phyloP scores from a whole-genome alignment of 371 early-diverging fungal genomes.

The Mortierella sp. region DNA sequence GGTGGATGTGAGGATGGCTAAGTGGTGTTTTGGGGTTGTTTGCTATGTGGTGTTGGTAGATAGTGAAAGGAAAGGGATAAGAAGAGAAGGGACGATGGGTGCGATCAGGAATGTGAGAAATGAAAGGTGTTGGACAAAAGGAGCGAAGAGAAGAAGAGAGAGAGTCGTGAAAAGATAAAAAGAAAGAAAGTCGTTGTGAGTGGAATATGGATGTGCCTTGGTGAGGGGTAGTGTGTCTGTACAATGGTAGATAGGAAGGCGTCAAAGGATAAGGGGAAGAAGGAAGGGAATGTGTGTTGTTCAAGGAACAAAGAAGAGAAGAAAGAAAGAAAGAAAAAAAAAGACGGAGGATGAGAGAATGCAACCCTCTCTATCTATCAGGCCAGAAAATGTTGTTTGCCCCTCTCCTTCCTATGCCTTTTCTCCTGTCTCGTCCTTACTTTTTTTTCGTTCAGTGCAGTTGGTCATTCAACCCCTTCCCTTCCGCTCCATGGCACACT shows the following conservation, averaged over 20 bases:
- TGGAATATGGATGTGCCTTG: no score
- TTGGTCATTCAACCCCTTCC: not conserved
- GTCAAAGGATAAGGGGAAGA: not conserved
- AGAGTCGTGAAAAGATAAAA: not conserved
- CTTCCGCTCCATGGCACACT: no score
- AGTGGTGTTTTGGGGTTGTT: not conserved
- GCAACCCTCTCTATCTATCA: no score
- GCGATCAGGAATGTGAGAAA: not conserved
- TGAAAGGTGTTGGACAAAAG: not conserved
- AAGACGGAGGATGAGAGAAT: not conserved
- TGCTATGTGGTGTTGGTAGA: not conserved
- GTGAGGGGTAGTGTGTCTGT: no score
- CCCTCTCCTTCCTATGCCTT: not conserved
- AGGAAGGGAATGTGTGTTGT: not conserved
- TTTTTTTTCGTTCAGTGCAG: not conserved
- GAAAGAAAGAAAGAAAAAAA: no score
- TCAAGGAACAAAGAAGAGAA: not conserved
- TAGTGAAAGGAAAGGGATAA: not conserved
- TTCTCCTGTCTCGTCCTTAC: not conserved
- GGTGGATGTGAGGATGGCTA: not conserved
- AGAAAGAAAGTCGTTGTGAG: not conserved
- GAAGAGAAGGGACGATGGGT: not conserved
- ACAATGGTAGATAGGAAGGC: not conserved
- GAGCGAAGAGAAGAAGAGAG: not conserved
- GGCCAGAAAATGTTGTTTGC: no score